These are phyloP conservation scores for Fusarium poae DNA, from an alignment of 2,329 filamentous ascomycete species.

Conservation along the genomic window DNA sequence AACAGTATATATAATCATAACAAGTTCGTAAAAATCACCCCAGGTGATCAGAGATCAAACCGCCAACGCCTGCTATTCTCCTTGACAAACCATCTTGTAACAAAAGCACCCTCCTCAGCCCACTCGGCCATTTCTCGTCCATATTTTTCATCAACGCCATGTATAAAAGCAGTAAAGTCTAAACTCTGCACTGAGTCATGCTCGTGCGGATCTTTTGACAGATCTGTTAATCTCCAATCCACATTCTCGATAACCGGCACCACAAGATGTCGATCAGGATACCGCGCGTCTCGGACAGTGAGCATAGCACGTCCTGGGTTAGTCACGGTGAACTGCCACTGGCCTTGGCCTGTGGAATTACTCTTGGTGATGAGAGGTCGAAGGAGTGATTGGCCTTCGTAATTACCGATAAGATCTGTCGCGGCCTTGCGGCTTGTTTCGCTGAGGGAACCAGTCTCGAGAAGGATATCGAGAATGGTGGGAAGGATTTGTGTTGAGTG, in stretches of 20 bases:
- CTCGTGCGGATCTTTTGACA: slow-evolving; percentile 48
- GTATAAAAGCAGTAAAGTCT: slow-evolving; percentile 45
- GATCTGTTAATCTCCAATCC: slow-evolving; percentile 52
- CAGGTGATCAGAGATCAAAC: slow-evolving; percentile 39
- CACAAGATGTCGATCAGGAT: slow-evolving; percentile 49
- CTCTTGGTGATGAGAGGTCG: slow-evolving; percentile 37
- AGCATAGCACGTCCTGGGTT: slow-evolving; percentile 54
- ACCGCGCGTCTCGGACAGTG: slow-evolving; percentile 51
- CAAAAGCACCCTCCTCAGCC: slow-evolving; percentile 52
- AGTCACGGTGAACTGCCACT: slow-evolving; percentile 54
- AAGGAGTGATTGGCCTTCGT: slow-evolving; percentile 53
- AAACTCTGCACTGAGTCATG: slow-evolving; percentile 45
- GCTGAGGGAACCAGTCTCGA: slow-evolving; percentile 50
- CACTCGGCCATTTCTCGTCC: slow-evolving; percentile 50
- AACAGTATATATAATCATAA: slow-evolving; percentile 20
- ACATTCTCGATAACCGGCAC: slow-evolving; percentile 52
- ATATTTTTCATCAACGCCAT: slow-evolving; percentile 43
- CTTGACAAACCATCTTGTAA: slow-evolving; percentile 54
- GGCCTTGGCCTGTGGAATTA: slow-evolving; percentile 39
- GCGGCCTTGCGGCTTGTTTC: slow-evolving; percentile 39
- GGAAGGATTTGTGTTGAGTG: slow-evolving; percentile 51
- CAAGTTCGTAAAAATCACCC: slow-evolving; percentile 25
- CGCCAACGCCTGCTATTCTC: slow-evolving; percentile 54
- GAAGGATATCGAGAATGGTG: slow-evolving; percentile 52
- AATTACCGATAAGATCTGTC: slow-evolving; percentile 47